phyloP scores from a whole-genome alignment of 2,329 filamentous ascomycete genomes.

The Aspergillus versicolor region DNA sequence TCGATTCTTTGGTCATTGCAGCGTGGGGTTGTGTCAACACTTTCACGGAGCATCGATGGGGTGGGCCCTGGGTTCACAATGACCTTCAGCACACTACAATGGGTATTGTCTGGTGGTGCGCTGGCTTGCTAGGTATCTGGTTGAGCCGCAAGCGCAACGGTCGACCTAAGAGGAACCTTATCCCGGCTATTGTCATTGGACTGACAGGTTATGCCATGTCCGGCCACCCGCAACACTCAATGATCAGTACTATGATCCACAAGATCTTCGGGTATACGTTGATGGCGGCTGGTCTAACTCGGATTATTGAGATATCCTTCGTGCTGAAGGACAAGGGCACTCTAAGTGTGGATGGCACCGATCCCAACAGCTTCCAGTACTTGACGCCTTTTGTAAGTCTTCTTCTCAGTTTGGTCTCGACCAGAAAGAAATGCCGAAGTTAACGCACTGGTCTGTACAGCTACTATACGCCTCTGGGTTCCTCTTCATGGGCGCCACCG shows the following conservation, averaged over 20 bases:
- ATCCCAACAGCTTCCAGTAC: constrained; percentile 72
- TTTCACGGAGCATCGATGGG: constrained; percentile 97
- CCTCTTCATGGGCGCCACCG: constrained; percentile 95
- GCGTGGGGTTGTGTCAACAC: constrained; percentile 97
- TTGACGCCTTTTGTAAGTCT: constrained; percentile 67
- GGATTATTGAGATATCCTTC: constrained; percentile 90
- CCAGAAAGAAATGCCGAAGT: constrained; percentile 3
- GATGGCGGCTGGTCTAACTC: constrained; percentile 80
- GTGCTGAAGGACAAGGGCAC: constrained; percentile 71
- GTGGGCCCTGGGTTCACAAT: constrained; percentile 81
- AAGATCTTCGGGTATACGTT: constrained; percentile 89
- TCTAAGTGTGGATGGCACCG: constrained; percentile 64
- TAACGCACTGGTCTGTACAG: constrained; percentile 48
- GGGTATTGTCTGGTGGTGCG: constrained; percentile 98
- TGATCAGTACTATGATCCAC: constrained; percentile 85
- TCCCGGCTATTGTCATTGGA: constrained; percentile 86
- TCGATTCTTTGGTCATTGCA: constrained; percentile 86
- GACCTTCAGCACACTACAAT: constrained; percentile 98
- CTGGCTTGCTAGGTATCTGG: constrained; percentile 89
- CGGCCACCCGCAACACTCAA: constrained; percentile 78
- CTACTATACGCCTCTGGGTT: constrained; percentile 90
- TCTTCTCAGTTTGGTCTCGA: neutral
- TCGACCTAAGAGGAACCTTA: constrained; percentile 83
- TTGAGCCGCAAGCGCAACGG: constrained; percentile 81
- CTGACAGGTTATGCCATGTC: constrained; percentile 97